Percentiles rank a stretch among this genome's conserved stretches.
These are phyloP conservation scores for Aspergillus viridinutans DNA, from an alignment of 2,329 filamentous ascomycete species.

Conservation along the genomic window DNA sequence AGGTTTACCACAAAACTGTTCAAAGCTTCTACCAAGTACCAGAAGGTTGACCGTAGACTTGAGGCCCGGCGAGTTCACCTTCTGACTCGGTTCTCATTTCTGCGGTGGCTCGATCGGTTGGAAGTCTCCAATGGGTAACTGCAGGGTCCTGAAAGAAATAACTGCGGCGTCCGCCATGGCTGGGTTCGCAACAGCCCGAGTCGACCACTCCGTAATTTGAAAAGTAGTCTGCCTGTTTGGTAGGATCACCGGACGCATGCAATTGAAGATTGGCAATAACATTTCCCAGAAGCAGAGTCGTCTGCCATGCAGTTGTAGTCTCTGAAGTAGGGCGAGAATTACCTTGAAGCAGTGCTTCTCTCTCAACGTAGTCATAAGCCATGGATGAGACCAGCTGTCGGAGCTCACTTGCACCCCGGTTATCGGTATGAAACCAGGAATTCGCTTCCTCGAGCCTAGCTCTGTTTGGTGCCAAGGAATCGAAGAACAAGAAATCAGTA, in stretches of 20 bases:
- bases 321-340: conserved; percentile 1
- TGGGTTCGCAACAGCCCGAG: conserved; percentile 11
- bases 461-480: neutral
- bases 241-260: conserved; percentile 10
- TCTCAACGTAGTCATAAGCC: conserved; percentile 12
- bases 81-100: neutral
- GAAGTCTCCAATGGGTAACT: conserved; percentile 5
- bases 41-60: neutral
- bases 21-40: neutral
- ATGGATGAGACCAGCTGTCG: conserved; percentile 17
- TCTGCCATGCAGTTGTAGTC: conserved; percentile 9
- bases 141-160: conserved; percentile 21
- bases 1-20: neutral
- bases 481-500: neutral
- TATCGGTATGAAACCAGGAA: conserved; percentile 22
- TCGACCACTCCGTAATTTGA: conserved; percentile 12
- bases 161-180: conserved; percentile 13
- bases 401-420: conserved; percentile 11
- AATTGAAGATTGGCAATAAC: conserved; percentile 18
- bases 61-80: neutral
- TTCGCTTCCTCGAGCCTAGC: conserved; percentile 14
- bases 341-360: conserved; percentile 4
- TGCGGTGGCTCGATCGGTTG: neutral
- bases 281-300: conserved; percentile 18
- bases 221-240: conserved; percentile 12